These are phyloP conservation scores for Raffaelea arxii DNA, from an alignment of 2,329 filamentous ascomycete genomes.

Conservation along the genomic window DNA sequence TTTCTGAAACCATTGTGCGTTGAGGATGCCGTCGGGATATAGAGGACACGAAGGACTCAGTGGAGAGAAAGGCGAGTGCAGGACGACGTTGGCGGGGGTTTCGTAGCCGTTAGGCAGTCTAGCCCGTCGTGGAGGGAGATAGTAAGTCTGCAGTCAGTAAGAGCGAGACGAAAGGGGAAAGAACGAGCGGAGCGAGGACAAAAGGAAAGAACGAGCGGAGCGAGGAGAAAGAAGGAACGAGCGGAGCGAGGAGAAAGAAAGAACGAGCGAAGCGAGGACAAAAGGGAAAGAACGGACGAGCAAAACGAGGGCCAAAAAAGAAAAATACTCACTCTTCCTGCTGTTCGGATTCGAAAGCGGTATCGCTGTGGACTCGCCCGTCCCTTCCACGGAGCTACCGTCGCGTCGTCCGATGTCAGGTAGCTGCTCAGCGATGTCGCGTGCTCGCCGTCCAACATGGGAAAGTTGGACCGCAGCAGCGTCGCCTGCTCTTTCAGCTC, in stretches of 20 bases:
- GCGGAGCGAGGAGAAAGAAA: too few species aligned
- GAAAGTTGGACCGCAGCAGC: slow-evolving; percentile 60
- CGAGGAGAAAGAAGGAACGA: not conserved
- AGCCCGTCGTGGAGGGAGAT: slow-evolving; percentile 48
- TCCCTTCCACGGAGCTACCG: slow-evolving; percentile 56
- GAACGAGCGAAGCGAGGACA: too few species aligned
- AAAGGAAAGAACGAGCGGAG: too few species aligned
- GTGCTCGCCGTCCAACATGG: slow-evolving; percentile 54
- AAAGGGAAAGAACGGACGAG: too few species aligned
- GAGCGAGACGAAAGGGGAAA: not conserved
- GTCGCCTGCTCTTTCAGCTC: slow-evolving; percentile 49
- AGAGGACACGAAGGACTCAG: slow-evolving; percentile 72
- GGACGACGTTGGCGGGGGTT: slow-evolving; percentile 36
- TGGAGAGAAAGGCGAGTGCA: slow-evolving; percentile 89
- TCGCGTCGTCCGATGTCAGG: slow-evolving; percentile 57
- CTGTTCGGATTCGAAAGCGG: slow-evolving; percentile 60
- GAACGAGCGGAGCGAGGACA: too few species aligned
- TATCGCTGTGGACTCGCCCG: slow-evolving; percentile 41
- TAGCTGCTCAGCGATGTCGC: slow-evolving; percentile 56
- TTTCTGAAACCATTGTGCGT: slow-evolving; percentile 75
- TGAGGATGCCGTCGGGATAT: slow-evolving; percentile 84
- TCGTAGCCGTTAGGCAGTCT: slow-evolving; percentile 42
- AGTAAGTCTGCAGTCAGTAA: slow-evolving; percentile 33
- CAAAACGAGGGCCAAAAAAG: too few species aligned
- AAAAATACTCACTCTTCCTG: slow-evolving; percentile 64